Evolutionary conservation across 179 eudicot genomes (phyloP), one percentile per base, ranked within the genome.

Genomic region (Silene coronaria): DNA sequence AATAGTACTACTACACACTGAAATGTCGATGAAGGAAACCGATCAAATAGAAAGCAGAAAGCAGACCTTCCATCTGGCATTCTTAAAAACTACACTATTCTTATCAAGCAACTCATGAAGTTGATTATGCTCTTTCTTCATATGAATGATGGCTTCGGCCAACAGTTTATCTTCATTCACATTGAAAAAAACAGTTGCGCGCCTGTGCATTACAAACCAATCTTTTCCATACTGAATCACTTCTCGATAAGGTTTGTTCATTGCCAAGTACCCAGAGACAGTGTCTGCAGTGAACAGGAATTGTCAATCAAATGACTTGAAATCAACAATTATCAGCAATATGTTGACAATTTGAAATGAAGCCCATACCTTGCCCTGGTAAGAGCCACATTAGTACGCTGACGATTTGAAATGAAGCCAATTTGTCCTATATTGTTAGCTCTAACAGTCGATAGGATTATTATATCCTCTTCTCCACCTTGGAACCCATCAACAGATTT

Each of bases 401-500:
- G 87, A 58, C 74, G 77, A 82, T 85, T 80, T 53, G 84, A 73
- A 23, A 87, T 36, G 72, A 92, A 92, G 24, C 93, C 97, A 59
- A 90, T 69, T 11, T 82, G 72, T 65, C 97, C 87, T 65, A 55
- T 34, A 13, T 8, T 75, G 73, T 88, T 88, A 42, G 91, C 85
- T 81, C 97, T 85, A 4, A 90, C 97, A 2, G 97, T 89, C 2
- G 97, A 90, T 80, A 92, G 58, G 22, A 92, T 84, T 32, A 92
- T 72, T 0, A 92, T 67, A 42, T 92, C 97, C 51, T 86, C 87
- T 57, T 92, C 96, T 1, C 96, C 93, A 0, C 97, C 97, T 75
- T 90, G 93, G 80, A 88, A 92, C 11, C 93, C 96, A 83, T 92
- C 97, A 61, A 92, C 84, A 3, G 97, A 85, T n/a, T 82, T 89